Percentiles rank a stretch among this genome's conserved stretches.
Conservation (phyloP, 805 yeast genomes). For the Candida methanosorbosa region DNA sequence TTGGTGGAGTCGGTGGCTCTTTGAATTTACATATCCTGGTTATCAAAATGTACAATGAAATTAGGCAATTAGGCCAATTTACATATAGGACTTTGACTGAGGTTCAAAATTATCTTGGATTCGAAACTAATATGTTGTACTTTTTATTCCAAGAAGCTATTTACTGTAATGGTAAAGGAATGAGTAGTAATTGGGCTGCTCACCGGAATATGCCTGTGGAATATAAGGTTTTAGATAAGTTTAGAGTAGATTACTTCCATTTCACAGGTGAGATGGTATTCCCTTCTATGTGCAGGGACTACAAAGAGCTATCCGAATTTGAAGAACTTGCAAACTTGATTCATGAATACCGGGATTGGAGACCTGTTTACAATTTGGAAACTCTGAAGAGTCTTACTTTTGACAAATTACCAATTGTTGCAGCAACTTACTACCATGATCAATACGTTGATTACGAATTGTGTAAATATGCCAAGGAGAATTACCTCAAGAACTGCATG, state of each 20-base stretch:
- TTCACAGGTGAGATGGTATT: constrained; percentile 53
- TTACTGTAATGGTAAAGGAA: constrained; percentile 35
- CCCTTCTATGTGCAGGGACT: constrained; percentile 42
- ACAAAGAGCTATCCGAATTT: constrained; percentile 30
- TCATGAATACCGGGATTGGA: constrained; percentile 23
- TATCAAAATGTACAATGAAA: constrained; percentile 29
- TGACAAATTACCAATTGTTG: constrained; percentile 31
- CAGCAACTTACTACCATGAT: constrained; percentile 40
- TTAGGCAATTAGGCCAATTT: constrained; percentile 26
- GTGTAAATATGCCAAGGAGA: constrained; percentile 26
- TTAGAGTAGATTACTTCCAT: constrained; percentile 14
- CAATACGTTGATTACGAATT: constrained; percentile 43
- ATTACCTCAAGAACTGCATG: constrained; percentile 23
- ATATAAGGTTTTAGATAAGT: background rate
- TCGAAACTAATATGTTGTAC: constrained; percentile 47
- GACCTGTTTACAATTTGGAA: constrained; percentile 12
- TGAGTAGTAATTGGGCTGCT: constrained; percentile 41
- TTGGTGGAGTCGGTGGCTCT: constrained; percentile 45
- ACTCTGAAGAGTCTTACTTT: constrained; percentile 11
- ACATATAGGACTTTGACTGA: constrained; percentile 27
- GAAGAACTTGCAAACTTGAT: constrained; percentile 29
- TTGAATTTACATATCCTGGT: constrained; percentile 38
- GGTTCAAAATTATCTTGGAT: constrained; percentile 28
- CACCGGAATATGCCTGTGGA: constrained; percentile 24
- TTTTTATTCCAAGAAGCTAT: constrained; percentile 53